Conservation (phyloP, 2,329 filamentous ascomycete species). For the Penicillium sp. region DNA sequence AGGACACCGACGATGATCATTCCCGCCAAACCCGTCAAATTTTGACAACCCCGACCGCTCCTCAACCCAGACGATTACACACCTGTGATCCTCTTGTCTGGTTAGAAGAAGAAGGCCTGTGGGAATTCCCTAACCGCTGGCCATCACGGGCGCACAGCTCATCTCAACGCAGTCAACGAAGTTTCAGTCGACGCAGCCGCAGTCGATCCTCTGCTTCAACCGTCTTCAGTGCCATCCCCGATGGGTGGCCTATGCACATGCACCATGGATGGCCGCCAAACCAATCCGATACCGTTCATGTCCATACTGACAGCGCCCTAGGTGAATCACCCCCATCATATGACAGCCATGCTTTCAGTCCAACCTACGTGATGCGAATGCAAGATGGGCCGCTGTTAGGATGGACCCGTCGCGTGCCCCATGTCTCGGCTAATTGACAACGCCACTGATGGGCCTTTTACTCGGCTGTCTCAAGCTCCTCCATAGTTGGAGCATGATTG, state of each 20-base stretch:
- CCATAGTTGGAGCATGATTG: not conserved
- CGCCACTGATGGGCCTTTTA: not conserved
- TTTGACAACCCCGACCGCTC: not conserved
- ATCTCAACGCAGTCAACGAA: not conserved
- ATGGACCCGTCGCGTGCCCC: conserved; percentile 27
- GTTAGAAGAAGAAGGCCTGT: conserved; percentile 31
- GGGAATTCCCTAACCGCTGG: conserved; percentile 21
- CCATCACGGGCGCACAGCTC: not conserved
- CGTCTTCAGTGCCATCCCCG: not conserved
- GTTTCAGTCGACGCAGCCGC: not conserved
- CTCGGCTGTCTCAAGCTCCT: not conserved
- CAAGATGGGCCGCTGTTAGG: conserved; percentile 15
- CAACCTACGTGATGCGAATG: conserved; percentile 6
- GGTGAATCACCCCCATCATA: conserved; percentile 29
- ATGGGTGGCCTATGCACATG: not conserved
- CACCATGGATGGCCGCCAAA: not conserved
- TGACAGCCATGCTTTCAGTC: conserved; percentile 22
- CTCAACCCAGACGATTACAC: conserved; percentile 2
- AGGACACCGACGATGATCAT: not conserved
- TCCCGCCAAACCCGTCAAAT: not conserved
- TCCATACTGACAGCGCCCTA: not conserved
- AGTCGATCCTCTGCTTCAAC: not conserved
- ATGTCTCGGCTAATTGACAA: not conserved
- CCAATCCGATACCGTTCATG: not conserved
- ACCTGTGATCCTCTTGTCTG: conserved; percentile 26